Conservation (phyloP, 495 filamentous ascomycete species). For the Chaetomium fimeti region DNA sequence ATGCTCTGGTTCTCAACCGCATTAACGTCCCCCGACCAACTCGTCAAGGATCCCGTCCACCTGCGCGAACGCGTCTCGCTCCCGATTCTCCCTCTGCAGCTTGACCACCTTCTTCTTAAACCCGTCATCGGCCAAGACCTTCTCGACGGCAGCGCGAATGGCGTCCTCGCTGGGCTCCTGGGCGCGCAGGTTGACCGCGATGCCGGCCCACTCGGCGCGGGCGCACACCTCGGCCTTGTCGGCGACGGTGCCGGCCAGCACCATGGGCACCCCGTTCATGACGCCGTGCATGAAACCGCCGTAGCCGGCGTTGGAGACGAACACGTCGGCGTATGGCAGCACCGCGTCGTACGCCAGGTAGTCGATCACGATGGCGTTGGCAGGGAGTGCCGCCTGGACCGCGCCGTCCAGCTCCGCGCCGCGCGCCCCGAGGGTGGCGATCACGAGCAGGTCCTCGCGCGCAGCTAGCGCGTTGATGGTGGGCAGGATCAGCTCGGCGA, state of each 20-base stretch:
- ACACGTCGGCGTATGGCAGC: conserved; percentile 39
- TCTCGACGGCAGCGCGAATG: conserved; percentile 31
- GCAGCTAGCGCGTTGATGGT: conserved; percentile 34
- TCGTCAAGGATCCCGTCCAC: conserved; percentile 23
- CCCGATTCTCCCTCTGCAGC: conserved; percentile 30
- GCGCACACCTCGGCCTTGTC: conserved; percentile 41
- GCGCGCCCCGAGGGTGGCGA: conserved; percentile 38
- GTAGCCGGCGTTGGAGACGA: conserved; percentile 43
- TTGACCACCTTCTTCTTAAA: conserved; percentile 23
- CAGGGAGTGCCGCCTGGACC: conserved; percentile 15
- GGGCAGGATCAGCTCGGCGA: conserved; percentile 37
- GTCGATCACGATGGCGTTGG: conserved; percentile 36
- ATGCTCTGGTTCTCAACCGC: no score
- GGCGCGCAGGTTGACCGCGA: conserved; percentile 37
- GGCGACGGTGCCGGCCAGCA: conserved; percentile 39
- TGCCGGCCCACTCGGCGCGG: conserved; percentile 37
- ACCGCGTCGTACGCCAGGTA: conserved; percentile 41
- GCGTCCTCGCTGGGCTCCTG: conserved; percentile 27
- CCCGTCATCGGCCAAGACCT: conserved; percentile 25
- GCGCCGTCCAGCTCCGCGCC: conserved; percentile 10
- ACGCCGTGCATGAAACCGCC: conserved; percentile 43
- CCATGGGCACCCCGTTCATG: conserved; percentile 42
- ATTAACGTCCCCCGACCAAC: background rate
- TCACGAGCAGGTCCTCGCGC: conserved; percentile 31
- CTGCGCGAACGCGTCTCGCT: conserved; percentile 18